Conservation (phyloP, 352 stramenopile species). For the Globisporangium paroecandrum region DNA sequence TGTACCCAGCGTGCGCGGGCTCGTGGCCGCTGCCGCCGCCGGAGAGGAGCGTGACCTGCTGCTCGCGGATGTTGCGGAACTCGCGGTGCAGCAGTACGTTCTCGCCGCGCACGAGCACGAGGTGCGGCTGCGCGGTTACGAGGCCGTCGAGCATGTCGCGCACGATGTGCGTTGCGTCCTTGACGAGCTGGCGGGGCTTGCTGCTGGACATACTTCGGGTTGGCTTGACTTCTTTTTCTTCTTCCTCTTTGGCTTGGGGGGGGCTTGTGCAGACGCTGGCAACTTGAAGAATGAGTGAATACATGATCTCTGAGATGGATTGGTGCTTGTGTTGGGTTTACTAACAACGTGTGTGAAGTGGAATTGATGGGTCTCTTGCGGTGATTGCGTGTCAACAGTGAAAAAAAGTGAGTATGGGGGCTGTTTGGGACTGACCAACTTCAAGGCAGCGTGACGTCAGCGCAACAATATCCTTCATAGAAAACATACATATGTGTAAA, state of each 20-base stretch:
- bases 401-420: background rate
- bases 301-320: background rate
- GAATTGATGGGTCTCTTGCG: background rate
- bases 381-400: background rate
- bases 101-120: slow-evolving; percentile 58
- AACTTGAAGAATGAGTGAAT: background rate
- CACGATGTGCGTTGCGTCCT: slow-evolving; percentile 47
- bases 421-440: background rate
- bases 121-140: slow-evolving; percentile 56
- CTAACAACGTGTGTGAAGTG: background rate
- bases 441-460: background rate
- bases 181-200: slow-evolving; percentile 44
- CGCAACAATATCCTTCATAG: background rate
- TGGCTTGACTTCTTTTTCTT: background rate
- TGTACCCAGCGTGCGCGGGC: slow-evolving; percentile 95
- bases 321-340: background rate
- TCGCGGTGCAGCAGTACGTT: slow-evolving; percentile 74
- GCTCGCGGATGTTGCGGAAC: slow-evolving; percentile 54
- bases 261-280: background rate
- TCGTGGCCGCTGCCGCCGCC: slow-evolving; percentile 90
- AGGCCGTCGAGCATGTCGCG: slow-evolving; percentile 79
- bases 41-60: slow-evolving; percentile 76
- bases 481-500: background rate
- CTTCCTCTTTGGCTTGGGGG: background rate
- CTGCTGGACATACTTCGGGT: background rate